A percentile compares a stretch with the other conserved stretches of the same genome.
phyloP scores from a whole-genome alignment of 208 protist species.

The Acanthamoeba triangularis region DNA sequence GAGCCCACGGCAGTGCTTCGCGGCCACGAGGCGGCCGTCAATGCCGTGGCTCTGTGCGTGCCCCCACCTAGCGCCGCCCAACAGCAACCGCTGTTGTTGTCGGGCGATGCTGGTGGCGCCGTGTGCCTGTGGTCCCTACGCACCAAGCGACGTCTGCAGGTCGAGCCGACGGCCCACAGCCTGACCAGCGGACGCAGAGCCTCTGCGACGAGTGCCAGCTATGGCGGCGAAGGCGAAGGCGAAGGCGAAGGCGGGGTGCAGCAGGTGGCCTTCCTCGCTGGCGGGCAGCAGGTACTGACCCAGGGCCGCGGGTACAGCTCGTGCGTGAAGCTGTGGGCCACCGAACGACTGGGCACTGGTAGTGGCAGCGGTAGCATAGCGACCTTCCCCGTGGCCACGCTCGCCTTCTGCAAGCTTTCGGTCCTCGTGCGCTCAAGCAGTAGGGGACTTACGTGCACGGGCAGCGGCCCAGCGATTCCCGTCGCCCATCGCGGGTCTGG shows the following conservation, averaged over 20 bases:
- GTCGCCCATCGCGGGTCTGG: not conserved
- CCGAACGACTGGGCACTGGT: not conserved
- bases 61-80: not conserved
- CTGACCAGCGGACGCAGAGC: not conserved
- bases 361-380: not conserved
- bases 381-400: not conserved
- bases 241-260: not conserved
- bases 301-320: not conserved
- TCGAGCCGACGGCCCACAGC: not conserved
- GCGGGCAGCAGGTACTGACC: not conserved
- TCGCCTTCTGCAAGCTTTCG: not conserved
- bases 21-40: not conserved
- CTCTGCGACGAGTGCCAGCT: not conserved
- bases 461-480: not conserved
- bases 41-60: not conserved
- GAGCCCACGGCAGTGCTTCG: not conserved
- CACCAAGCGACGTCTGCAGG: not conserved
- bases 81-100: not conserved
- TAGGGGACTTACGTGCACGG: not conserved
- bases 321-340: constrained; percentile 17
- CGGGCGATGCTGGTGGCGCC: not conserved
- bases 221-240: not conserved
- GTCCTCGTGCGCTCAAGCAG: not conserved
- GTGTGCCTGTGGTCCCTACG: constrained; percentile 4
- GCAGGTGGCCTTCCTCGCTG: not conserved